A percentile compares a stretch with the other conserved stretches of the same genome.
Evolutionary conservation across 2,329 filamentous ascomycete species (phyloP).

Genomic region (Alternaria dauci): DNA sequence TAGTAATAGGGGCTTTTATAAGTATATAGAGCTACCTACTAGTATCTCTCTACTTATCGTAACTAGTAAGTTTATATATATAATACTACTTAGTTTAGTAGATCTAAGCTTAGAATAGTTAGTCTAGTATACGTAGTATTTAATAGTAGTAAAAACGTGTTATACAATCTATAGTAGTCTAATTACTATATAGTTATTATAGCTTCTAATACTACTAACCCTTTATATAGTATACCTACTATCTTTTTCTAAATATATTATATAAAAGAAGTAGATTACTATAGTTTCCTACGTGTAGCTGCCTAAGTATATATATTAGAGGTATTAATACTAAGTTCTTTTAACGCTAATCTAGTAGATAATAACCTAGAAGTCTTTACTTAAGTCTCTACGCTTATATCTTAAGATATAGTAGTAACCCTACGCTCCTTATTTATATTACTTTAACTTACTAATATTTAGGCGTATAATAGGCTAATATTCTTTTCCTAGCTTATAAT

Average conservation of each 20-base stretch:
- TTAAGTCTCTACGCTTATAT: conserved; percentile 2
- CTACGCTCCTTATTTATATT: conserved; percentile 7
- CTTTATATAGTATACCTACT: too few relatives aligned
- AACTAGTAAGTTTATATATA: conserved; percentile 6
- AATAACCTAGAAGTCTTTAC: conserved; percentile 14
- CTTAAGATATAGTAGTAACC: conserved; percentile 16
- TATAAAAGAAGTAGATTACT: too few relatives aligned
- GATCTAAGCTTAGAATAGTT: background rate
- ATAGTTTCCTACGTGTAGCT: background rate
- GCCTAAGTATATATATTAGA: conserved; percentile 8
- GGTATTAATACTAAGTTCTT: background rate
- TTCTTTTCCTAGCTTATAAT: conserved; percentile 12
- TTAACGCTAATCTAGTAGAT: background rate
- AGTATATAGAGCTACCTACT: conserved; percentile 4
- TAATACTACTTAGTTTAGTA: conserved; percentile 3
- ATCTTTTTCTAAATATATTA: too few relatives aligned
- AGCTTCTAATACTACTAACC: too few relatives aligned
- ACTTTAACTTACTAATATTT: conserved; percentile 9
- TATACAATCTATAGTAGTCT: too few relatives aligned
- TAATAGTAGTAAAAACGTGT: too few relatives aligned
- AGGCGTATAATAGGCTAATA: conserved; percentile 14
- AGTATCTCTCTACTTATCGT: background rate
- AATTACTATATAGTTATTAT: too few relatives aligned
- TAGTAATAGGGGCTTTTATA: conserved; percentile 5
- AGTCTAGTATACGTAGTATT: too few relatives aligned